Base-by-base conservation (phyloP, 106 monocot species). In the Gastrodia elata region DNA sequence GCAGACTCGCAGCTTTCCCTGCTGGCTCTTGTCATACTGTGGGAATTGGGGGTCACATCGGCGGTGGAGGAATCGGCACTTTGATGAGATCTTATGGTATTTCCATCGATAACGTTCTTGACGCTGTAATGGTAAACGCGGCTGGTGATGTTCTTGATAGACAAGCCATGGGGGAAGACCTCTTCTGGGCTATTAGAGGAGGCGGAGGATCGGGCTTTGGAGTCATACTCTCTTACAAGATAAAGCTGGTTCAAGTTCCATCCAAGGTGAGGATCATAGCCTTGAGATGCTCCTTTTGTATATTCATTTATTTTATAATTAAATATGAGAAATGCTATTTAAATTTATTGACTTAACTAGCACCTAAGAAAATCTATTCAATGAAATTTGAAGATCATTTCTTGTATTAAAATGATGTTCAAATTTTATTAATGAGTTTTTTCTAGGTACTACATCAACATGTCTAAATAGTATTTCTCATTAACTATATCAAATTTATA, bases 201-300 rank as follows among this genome's bases (percentile, higher is more conserved):
- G 84, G 74, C 24, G 87, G 84, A 16, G 83, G 68, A 13, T 73
- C 71, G 7, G 84, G 86, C 77, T 87, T 90, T 68, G 89, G 86
- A 11, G 34, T 86, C 52, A 41, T 87, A 11, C 8, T 87, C 1
- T 81, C 84, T 10, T 90, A 76, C 74, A 87, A 80, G 65, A 58
- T 87, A 7, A 80, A 35, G 38, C 41, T 80, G 8, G 80, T 84
- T 11, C 70, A 39, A 26, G 77, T 90, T 1, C 81, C 90, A 13
- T 40, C 74, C 1, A 80, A 38, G 6, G 75, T 89, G 44, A 79
- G 52, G 22, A n/a, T 1, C 52, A 52, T n/a, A n/a, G 4, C 41
- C 41, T 42, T 6, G 10, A 42, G 10, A 42, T 11, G 10, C 41
- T 6, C 10, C 7, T 42, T 11, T 42, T 42, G 41, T 42, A n/a